phyloP scores from a whole-genome alignment of 306 rosid genomes.

The Sicyos edulis region DNA sequence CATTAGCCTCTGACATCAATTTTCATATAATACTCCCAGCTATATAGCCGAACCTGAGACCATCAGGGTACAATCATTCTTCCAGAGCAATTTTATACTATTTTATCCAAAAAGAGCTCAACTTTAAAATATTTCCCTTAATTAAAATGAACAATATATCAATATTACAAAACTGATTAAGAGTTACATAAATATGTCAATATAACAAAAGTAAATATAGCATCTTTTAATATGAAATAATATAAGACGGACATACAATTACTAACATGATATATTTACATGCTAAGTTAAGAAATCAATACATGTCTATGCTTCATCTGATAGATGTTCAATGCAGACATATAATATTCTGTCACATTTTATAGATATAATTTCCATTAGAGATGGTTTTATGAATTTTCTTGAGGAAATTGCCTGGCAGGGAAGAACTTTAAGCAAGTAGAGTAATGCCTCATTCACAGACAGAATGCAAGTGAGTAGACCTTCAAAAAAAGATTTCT shows the following conservation, averaged over 20 bases:
- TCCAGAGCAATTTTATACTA: not conserved
- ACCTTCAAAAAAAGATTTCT: no score
- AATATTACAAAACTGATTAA: not conserved
- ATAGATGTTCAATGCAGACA: not conserved
- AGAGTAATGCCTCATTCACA: not conserved
- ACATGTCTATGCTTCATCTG: not conserved
- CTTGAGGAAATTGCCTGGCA: not conserved
- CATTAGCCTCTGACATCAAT: slow-evolving; percentile 3
- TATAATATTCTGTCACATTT: not conserved
- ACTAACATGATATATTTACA: not conserved
- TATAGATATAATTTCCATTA: slow-evolving; percentile 1
- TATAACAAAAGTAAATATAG: not conserved
- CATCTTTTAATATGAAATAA: not conserved
- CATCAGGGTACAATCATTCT: not conserved
- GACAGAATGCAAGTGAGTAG: not conserved
- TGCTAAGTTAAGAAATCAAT: not conserved
- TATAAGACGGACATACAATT: not conserved
- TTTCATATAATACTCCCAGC: not conserved
- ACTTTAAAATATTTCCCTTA: not conserved
- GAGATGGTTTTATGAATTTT: not conserved
- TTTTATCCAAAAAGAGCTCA: not conserved
- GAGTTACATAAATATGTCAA: slow-evolving; percentile 1
- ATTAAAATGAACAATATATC: not conserved
- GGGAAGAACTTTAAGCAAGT: not conserved
- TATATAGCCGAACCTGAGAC: not conserved